Conservation (phyloP, 2,329 filamentous ascomycete genomes). For the Beauveria sp. region DNA sequence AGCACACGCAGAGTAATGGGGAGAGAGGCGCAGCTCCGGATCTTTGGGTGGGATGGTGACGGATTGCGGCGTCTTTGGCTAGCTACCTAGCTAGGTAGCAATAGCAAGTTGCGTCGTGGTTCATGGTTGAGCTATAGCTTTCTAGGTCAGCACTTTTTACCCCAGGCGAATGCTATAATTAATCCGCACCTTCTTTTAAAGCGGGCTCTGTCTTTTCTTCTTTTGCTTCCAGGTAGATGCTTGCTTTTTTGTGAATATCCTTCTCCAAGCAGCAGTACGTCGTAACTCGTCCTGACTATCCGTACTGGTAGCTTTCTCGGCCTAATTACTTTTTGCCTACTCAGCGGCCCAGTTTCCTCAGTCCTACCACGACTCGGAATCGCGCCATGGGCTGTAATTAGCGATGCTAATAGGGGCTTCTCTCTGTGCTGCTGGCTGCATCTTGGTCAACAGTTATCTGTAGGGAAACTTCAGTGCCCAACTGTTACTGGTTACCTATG, state of each 20-base stretch:
- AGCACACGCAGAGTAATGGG: constrained; percentile 12
- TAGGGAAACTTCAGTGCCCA: too few relatives aligned
- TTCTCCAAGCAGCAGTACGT: not conserved
- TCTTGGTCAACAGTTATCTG: too few relatives aligned
- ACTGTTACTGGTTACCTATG: too few relatives aligned
- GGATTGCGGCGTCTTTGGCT: constrained; percentile 4
- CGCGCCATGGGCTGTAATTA: not conserved
- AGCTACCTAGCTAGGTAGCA: not conserved
- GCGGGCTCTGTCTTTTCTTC: not conserved
- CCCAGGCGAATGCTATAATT: not conserved
- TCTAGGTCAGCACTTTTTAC: not conserved
- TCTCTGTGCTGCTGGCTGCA: not conserved
- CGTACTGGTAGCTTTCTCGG: not conserved
- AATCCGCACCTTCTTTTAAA: constrained; percentile 1
- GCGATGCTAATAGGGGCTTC: not conserved
- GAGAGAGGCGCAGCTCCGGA: constrained; percentile 11
- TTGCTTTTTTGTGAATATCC: not conserved
- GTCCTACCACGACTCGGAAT: not conserved
- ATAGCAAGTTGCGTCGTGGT: not conserved
- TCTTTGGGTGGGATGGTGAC: constrained; percentile 7
- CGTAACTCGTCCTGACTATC: not conserved
- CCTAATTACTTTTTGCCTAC: not conserved
- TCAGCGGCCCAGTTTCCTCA: not conserved
- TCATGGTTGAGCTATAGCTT: not conserved
- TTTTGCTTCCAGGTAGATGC: not conserved